Conservation (phyloP, 148 eudicot species). For the Agrostemma githago region DNA sequence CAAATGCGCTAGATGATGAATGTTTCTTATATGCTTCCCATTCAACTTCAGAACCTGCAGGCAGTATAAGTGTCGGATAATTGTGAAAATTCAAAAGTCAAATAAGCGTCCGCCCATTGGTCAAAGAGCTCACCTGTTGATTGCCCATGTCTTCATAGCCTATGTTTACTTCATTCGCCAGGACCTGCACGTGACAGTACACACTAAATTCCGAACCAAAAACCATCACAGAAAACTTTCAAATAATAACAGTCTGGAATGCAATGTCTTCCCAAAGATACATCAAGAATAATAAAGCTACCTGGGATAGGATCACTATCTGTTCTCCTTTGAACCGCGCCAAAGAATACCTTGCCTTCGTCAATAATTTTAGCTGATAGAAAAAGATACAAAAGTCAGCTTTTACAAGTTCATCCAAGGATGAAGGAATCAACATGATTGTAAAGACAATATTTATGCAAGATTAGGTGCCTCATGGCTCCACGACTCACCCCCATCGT, state of each 20-base stretch:
- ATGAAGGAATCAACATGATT: not conserved
- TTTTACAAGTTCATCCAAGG: not conserved
- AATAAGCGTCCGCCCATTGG: not conserved
- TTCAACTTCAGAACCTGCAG: constrained; percentile 80
- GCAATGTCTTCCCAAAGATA: constrained; percentile 9
- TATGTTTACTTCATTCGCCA: constrained; percentile 87
- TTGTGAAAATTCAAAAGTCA: not conserved
- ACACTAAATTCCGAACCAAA: not conserved
- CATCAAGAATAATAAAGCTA: constrained; percentile 17
- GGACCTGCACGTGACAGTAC: constrained; percentile 39
- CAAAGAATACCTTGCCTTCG: constrained; percentile 84
- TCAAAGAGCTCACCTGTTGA: constrained; percentile 60
- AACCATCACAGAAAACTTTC: not conserved
- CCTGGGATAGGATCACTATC: constrained; percentile 93
- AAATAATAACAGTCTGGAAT: not conserved
- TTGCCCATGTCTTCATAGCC: constrained; percentile 94
- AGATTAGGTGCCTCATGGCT: not conserved
- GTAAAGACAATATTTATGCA: not conserved
- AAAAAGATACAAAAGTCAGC: constrained; percentile 13
- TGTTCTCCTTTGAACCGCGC: constrained; percentile 84
- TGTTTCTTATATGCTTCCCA: constrained; percentile 67
- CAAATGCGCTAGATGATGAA: constrained; percentile 89
- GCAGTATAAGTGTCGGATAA: not conserved
- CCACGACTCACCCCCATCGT: constrained; percentile 68
- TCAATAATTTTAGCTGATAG: constrained; percentile 64